Evolutionary conservation across 2,329 filamentous ascomycete genomes (phyloP).

Genomic region (Ophiocordyceps robertsii): DNA sequence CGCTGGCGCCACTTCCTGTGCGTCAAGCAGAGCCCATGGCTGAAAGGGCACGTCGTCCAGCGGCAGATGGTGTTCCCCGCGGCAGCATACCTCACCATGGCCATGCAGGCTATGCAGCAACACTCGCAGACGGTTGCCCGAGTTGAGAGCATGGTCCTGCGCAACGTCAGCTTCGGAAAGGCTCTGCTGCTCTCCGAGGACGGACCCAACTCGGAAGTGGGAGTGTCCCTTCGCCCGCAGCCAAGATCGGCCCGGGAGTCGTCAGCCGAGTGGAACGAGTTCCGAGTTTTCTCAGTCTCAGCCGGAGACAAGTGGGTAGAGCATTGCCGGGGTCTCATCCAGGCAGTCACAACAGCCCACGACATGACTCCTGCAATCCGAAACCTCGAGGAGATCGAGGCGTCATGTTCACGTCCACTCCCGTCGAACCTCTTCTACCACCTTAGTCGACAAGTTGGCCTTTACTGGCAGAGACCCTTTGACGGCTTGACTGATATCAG

Average conservation of each 20-base stretch:
- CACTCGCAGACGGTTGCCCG: conserved; percentile 4
- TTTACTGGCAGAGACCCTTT: conserved; percentile 7
- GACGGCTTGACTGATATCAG: conserved; percentile 5
- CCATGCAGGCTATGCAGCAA: conserved; percentile 13
- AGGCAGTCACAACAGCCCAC: conserved; percentile 1
- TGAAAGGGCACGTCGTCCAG: conserved; percentile 20
- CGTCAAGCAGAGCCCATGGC: conserved; percentile 14
- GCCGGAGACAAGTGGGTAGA: conserved; percentile 10
- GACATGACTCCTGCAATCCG: no score
- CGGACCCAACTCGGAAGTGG: conserved; percentile 6
- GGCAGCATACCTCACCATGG: conserved; percentile 21
- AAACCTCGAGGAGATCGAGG: no score
- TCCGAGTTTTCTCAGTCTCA: conserved; percentile 9
- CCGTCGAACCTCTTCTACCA: conserved; percentile 4
- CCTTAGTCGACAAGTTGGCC: conserved; percentile 3
- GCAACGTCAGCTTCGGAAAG: conserved; percentile 9
- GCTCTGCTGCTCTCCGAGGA: conserved; percentile 6
- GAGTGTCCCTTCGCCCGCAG: conserved; percentile 7
- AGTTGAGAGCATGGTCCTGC: conserved; percentile 4
- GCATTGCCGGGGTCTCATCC: conserved; percentile 13
- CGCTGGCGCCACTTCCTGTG: conserved; percentile 5
- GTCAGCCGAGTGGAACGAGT: conserved; percentile 9
- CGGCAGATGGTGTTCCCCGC: conserved; percentile 21
- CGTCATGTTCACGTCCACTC: no score
- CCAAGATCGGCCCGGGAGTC: conserved; percentile 6